Evolutionary conservation across 2,329 filamentous ascomycete species (phyloP).

Genomic region (Pseudogymnoascus destructans): DNA sequence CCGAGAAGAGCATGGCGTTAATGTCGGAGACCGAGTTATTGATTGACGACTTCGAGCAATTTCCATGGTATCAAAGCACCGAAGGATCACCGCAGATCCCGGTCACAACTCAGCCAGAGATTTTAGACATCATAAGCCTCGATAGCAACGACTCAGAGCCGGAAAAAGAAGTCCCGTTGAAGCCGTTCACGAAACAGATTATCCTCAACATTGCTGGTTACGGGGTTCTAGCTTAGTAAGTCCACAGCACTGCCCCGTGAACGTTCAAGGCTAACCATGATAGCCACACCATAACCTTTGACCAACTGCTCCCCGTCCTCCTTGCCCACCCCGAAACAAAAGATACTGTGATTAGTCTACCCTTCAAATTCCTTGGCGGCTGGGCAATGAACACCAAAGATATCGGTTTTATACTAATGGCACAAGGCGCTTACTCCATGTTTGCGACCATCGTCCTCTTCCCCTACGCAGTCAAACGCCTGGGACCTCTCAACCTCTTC

Average conservation of each 20-base stretch:
- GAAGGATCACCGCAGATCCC: conserved; percentile 40
- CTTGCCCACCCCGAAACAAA: conserved; percentile 42
- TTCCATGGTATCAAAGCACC: conserved; percentile 55
- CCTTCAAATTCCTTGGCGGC: conserved; percentile 81
- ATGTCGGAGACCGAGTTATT: conserved; percentile 34
- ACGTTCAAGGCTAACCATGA: conserved; percentile 16
- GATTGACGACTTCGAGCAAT: conserved; percentile 41
- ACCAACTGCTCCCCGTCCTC: conserved; percentile 85
- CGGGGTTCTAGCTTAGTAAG: conserved; percentile 89
- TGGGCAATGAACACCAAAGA: conserved; percentile 72
- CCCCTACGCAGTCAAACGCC: conserved; percentile 57
- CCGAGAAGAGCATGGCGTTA: conserved; percentile 35
- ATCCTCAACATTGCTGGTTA: conserved; percentile 80
- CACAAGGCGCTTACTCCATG: conserved; percentile 84
- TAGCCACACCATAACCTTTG: conserved; percentile 93
- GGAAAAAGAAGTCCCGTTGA: conserved; percentile 32
- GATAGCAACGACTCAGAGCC: conserved; percentile 19
- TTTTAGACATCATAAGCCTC: conserved; percentile 30
- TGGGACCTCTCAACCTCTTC: conserved; percentile 74
- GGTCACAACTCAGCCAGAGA: conserved; percentile 26
- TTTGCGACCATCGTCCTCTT: conserved; percentile 68
- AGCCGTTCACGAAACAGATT: conserved; percentile 73
- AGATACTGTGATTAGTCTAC: conserved; percentile 41
- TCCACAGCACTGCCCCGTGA: conserved; percentile 22
- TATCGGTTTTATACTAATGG: conserved; percentile 77